Evolutionary conservation across 495 filamentous ascomycete genomes (phyloP).

Genomic region (Neurospora sp.): DNA sequence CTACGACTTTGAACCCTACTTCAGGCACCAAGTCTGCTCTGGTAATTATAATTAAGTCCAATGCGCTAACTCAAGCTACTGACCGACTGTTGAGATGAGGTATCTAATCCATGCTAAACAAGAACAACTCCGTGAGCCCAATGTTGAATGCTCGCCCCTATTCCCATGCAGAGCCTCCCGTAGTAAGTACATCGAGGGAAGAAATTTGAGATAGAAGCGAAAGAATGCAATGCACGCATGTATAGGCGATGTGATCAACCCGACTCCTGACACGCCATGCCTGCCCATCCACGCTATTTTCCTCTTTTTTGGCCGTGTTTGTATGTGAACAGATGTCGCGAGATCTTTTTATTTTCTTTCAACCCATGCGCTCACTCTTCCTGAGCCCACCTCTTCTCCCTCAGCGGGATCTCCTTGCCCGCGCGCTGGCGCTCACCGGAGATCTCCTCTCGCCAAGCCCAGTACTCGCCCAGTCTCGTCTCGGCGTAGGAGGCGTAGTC

Average conservation of each 20-base stretch:
- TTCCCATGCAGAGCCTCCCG: conserved; percentile 7
- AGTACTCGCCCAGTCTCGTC: conserved; percentile 81
- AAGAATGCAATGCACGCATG: background rate
- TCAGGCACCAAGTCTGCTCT: background rate
- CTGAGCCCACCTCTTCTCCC: conserved; percentile 79
- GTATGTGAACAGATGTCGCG: background rate
- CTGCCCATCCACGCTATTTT: background rate
- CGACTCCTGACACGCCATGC: background rate
- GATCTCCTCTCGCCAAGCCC: conserved; percentile 75
- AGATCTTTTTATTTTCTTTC: background rate
- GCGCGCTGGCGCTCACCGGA: conserved; percentile 48
- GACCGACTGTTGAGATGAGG: background rate
- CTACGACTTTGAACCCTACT: no score
- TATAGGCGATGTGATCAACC: background rate
- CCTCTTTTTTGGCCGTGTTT: background rate
- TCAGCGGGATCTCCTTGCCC: conserved; percentile 53
- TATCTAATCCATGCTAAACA: background rate
- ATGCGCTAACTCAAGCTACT: background rate
- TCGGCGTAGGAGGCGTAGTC: conserved; percentile 93
- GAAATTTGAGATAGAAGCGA: background rate
- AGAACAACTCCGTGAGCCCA: conserved; percentile 6
- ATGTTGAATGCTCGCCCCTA: conserved; percentile 19
- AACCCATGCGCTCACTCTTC: conserved; percentile 20
- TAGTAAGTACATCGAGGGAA: background rate
- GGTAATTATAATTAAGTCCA: background rate